These are phyloP conservation scores for Tylopilus orsonianus DNA, from an alignment of 1,284 basidiomycete genomes.

Conservation along the genomic window DNA sequence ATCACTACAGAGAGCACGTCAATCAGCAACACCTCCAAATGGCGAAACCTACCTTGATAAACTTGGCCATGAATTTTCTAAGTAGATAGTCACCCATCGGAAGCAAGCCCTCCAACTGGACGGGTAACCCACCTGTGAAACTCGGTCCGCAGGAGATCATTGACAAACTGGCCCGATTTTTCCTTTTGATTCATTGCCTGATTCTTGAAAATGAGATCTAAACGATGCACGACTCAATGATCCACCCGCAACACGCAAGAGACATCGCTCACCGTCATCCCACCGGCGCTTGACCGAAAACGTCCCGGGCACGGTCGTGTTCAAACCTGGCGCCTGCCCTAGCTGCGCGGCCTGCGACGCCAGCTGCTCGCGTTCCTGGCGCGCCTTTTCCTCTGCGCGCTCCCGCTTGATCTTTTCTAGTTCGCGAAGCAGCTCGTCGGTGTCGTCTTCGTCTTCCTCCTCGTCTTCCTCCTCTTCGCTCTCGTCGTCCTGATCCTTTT, in stretches of 20 bases:
- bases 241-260: not conserved
- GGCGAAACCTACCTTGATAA: constrained; percentile 23
- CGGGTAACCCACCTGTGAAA: constrained; percentile 76
- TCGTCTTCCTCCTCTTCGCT: constrained; percentile 43
- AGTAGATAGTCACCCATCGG: constrained; percentile 5
- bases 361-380: constrained; percentile 75
- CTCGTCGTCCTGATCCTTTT: constrained; percentile 42
- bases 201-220: constrained; percentile 96
- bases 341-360: constrained; percentile 75
- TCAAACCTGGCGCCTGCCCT: constrained; percentile 61
- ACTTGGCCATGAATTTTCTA: constrained; percentile 33
- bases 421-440: constrained; percentile 88
- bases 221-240: not conserved
- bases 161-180: constrained; percentile 84
- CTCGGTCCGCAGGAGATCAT: constrained; percentile 88
- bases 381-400: constrained; percentile 87
- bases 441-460: constrained; percentile 77
- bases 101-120: rapidly evolving
- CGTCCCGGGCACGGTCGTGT: constrained; percentile 75
- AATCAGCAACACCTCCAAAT: not conserved
- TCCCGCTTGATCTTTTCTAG: constrained; percentile 95
- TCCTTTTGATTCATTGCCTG: constrained; percentile 73
- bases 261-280: constrained; percentile 76
- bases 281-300: constrained; percentile 92
- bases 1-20: too few relatives aligned